Conservation (phyloP, 805 yeast species). For the Cyberlindnera bimundalis region DNA sequence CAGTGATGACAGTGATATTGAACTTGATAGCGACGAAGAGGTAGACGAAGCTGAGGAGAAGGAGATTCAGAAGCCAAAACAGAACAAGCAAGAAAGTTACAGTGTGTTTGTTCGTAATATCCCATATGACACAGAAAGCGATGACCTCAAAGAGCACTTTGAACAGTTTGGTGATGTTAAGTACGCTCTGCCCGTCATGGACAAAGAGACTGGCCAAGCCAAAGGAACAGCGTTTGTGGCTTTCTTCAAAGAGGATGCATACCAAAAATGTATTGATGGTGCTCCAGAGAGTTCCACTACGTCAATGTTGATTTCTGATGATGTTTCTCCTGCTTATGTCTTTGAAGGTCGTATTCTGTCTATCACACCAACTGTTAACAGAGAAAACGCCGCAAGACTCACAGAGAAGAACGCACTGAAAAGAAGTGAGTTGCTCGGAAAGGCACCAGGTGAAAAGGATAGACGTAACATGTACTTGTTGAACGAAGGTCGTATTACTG, state of each 20-base stretch:
- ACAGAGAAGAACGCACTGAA: conserved; percentile 70
- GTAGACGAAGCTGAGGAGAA: conserved; percentile 31
- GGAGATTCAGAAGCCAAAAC: conserved; percentile 34
- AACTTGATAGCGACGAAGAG: conserved; percentile 33
- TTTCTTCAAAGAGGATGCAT: conserved; percentile 59
- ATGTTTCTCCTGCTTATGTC: conserved; percentile 83
- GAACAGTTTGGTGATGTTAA: conserved; percentile 78
- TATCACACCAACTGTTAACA: conserved; percentile 78
- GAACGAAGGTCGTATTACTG: conserved; percentile 90
- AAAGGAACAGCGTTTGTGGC: conserved; percentile 96
- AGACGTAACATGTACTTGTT: conserved; percentile 79
- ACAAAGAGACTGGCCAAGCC: conserved; percentile 79
- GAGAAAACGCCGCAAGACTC: conserved; percentile 73
- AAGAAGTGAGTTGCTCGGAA: conserved; percentile 75
- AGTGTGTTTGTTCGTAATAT: conserved; percentile 88
- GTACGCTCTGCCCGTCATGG: conserved; percentile 92
- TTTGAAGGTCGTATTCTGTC: conserved; percentile 90
- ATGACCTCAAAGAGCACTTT: conserved; percentile 74
- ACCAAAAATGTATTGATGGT: conserved; percentile 61
- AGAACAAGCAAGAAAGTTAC: conserved; percentile 62
- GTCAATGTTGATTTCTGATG: conserved; percentile 83
- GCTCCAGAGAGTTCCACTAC: conserved; percentile 72
- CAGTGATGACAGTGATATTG: conserved; percentile 27
- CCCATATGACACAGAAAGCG: conserved; percentile 91
- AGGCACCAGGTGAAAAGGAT: conserved; percentile 75